Conservation (phyloP, 1,284 basidiomycete species). For the Trichosporon inkin region DNA sequence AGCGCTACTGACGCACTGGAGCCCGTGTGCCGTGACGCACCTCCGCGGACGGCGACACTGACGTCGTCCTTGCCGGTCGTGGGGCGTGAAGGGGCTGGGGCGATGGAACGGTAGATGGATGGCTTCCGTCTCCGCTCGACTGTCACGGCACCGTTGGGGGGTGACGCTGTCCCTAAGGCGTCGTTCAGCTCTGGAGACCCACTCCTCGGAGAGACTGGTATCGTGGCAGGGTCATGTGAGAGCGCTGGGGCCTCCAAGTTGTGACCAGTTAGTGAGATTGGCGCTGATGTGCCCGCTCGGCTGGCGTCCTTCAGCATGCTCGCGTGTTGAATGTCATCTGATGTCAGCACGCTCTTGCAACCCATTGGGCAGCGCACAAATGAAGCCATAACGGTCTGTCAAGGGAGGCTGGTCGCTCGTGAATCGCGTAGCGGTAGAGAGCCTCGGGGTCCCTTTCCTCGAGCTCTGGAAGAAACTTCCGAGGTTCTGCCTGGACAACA, state of each 20-base stretch:
- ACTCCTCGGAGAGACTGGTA: not conserved
- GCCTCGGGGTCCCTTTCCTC: slow-evolving; percentile 33
- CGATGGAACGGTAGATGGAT: slow-evolving; percentile 26
- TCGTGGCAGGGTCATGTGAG: not conserved
- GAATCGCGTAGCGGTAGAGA: slow-evolving; percentile 53
- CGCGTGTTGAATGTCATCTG: slow-evolving; percentile 76
- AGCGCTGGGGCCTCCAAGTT: slow-evolving; percentile 14
- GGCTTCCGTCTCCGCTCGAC: not conserved
- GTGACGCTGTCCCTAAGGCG: slow-evolving; percentile 6
- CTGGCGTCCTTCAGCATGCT: slow-evolving; percentile 68
- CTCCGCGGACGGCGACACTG: slow-evolving; percentile 43
- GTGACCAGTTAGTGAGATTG: slow-evolving; percentile 41
- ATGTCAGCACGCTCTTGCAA: slow-evolving; percentile 47
- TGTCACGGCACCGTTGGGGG: slow-evolving; percentile 5
- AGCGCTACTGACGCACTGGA: slow-evolving; percentile 16
- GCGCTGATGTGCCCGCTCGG: slow-evolving; percentile 40
- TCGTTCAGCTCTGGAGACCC: not conserved
- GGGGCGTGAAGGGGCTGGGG: slow-evolving; percentile 49
- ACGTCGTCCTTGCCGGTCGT: slow-evolving; percentile 43
- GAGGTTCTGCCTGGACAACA: slow-evolving; percentile 43
- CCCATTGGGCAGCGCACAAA: slow-evolving; percentile 61
- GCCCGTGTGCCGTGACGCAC: slow-evolving; percentile 4
- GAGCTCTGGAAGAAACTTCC: slow-evolving; percentile 41
- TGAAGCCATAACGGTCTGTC: slow-evolving; percentile 92
- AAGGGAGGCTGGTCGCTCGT: slow-evolving; percentile 62